phyloP scores from a whole-genome alignment of 768 basidiomycete genomes.

The Fomitopsis serialis region DNA sequence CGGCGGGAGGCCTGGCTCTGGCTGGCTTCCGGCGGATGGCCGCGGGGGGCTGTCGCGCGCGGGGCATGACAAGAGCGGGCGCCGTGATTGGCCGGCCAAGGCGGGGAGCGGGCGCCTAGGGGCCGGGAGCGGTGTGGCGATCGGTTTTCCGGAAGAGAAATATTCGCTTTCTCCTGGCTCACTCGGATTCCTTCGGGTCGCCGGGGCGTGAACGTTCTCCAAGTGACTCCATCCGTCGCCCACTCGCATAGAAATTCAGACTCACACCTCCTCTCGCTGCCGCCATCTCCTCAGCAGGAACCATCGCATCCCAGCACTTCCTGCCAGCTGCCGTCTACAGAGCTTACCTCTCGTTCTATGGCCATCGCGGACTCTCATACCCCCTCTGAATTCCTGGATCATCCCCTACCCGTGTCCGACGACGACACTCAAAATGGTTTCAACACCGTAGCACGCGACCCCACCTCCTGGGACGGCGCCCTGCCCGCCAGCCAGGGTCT shows the following conservation, averaged over 20 bases:
- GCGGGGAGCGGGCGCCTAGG: not conserved
- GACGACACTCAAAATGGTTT: conserved; percentile 53
- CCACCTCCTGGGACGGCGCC: conserved; percentile 65
- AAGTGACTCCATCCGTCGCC: conserved; percentile 14
- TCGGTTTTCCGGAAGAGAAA: not conserved
- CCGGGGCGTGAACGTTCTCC: conserved; percentile 10
- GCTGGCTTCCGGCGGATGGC: too few species aligned
- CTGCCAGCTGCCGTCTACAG: conserved; percentile 18
- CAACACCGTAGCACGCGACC: conserved; percentile 73
- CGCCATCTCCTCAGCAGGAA: conserved; percentile 11
- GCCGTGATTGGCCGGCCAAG: conserved; percentile 9
- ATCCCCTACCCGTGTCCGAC: conserved; percentile 23
- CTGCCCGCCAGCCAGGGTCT: conserved; percentile 87
- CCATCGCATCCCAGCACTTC: conserved; percentile 7
- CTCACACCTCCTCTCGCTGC: not conserved
- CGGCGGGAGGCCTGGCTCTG: too few species aligned
- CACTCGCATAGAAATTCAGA: conserved; percentile 3
- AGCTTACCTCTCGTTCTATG: conserved; percentile 26
- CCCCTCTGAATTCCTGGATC: conserved; percentile 16
- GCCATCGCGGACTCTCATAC: conserved; percentile 24
- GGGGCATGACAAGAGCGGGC: not conserved
- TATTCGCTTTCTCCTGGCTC: not conserved
- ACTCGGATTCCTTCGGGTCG: conserved; percentile 4
- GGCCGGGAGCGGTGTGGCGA: too few species aligned
- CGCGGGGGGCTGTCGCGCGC: too few species aligned